A percentile compares a stretch with the other conserved stretches of the same genome.
phyloP scores from a whole-genome alignment of 2,329 filamentous ascomycete species.

The Paraphoma sp. region DNA sequence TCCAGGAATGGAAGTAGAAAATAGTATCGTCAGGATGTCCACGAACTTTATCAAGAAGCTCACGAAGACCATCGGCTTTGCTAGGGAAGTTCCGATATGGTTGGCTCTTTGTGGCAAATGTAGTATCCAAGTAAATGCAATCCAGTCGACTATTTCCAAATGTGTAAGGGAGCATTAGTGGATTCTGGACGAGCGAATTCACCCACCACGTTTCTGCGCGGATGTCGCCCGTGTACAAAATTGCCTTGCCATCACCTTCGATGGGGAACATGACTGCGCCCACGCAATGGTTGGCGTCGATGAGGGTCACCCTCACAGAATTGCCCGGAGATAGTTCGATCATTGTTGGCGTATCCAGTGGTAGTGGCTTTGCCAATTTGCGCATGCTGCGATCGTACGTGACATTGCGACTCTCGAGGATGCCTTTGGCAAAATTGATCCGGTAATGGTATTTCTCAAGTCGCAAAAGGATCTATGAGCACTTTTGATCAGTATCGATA shows the following conservation, averaged over 20 bases:
- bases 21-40: constrained; percentile 74
- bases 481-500: neutral
- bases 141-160: constrained; percentile 62
- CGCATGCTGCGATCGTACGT: constrained; percentile 76
- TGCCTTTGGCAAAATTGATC: constrained; percentile 79
- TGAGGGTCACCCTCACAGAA: constrained; percentile 78
- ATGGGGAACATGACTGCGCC: constrained; percentile 94
- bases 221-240: constrained; percentile 90
- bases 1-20: constrained; percentile 90
- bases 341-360: constrained; percentile 77
- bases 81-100: constrained; percentile 62
- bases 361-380: constrained; percentile 78
- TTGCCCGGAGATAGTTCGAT: constrained; percentile 76
- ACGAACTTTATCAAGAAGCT: constrained; percentile 73
- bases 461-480: constrained; percentile 68
- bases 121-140: constrained; percentile 89
- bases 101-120: constrained; percentile 65
- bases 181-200: constrained; percentile 72
- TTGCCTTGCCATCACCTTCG: constrained; percentile 72
- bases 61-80: constrained; percentile 76
- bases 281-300: constrained; percentile 91
- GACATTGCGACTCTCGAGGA: constrained; percentile 75
- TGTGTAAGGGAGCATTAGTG: constrained; percentile 76
- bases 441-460: constrained; percentile 81
- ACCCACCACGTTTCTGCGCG: constrained; percentile 89